Conservation (phyloP, 2,329 filamentous ascomycete genomes). For the Cordyceps javanica region DNA sequence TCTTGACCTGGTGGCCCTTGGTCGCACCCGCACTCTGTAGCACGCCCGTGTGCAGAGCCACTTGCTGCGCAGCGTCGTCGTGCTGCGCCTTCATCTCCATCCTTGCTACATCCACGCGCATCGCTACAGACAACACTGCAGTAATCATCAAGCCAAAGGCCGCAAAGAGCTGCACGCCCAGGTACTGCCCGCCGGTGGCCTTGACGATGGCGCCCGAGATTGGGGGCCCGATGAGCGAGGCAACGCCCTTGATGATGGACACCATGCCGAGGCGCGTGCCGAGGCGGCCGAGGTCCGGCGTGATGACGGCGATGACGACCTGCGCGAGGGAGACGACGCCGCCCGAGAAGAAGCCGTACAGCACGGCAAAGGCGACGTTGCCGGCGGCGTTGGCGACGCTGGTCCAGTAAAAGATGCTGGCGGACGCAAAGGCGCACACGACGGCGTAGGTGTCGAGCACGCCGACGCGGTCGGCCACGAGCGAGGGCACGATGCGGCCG, state of each 20-base stretch:
- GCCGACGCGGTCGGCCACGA: slow-evolving; percentile 36
- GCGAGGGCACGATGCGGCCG: slow-evolving; percentile 41
- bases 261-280: slow-evolving; percentile 42
- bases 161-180: slow-evolving; percentile 21
- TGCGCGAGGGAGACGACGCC: slow-evolving; percentile 37
- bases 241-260: slow-evolving; percentile 29
- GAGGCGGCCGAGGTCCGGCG: slow-evolving; percentile 31
- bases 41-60: not conserved
- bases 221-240: slow-evolving; percentile 30
- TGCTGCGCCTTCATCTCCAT: not conserved
- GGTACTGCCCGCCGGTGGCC: slow-evolving; percentile 16
- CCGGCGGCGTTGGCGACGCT: slow-evolving; percentile 29
- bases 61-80: not conserved
- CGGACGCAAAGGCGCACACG: slow-evolving; percentile 26
- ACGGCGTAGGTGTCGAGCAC: slow-evolving; percentile 33
- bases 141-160: slow-evolving; percentile 20
- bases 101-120: slow-evolving; percentile 16
- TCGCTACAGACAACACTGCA: slow-evolving; percentile 15
- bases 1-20: not conserved
- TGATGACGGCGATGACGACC: slow-evolving; percentile 35
- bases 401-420: slow-evolving; percentile 35
- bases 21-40: not conserved
- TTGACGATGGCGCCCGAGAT: slow-evolving; percentile 33
- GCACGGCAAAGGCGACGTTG: slow-evolving; percentile 34
- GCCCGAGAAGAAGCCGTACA: slow-evolving; percentile 43